These are phyloP conservation scores for Rhynchosporium graminicola DNA, from an alignment of 2,329 filamentous ascomycete species.

Conservation along the genomic window DNA sequence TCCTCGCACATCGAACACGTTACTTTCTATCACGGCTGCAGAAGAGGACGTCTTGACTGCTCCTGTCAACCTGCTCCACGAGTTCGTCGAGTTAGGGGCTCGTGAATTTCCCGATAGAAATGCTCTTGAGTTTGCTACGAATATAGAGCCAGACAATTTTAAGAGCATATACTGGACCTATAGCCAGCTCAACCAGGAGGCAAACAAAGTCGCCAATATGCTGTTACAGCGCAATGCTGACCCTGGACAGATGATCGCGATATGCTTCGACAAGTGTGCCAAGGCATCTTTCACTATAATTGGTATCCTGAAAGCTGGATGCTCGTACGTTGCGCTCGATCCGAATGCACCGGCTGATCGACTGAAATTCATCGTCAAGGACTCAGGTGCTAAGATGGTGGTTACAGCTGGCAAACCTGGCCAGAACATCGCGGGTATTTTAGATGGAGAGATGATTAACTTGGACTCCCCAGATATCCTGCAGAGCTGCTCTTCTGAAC, in stretches of 20 bases:
- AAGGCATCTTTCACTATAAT: constrained; percentile 43
- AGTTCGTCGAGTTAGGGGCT: constrained; percentile 73
- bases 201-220: constrained; percentile 71
- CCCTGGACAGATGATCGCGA: constrained; percentile 51
- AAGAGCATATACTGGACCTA: constrained; percentile 70
- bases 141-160: constrained; percentile 50
- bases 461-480: constrained; percentile 35
- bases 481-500: constrained; percentile 29
- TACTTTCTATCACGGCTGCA: constrained; percentile 69
- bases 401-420: constrained; percentile 56
- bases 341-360: constrained; percentile 42
- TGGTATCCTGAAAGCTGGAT: constrained; percentile 43
- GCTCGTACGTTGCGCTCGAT: constrained; percentile 45
- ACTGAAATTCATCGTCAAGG: constrained; percentile 45
- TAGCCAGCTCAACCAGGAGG: constrained; percentile 65
- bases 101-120: constrained; percentile 54
- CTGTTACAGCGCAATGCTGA: constrained; percentile 52
- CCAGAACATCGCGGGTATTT: constrained; percentile 41
- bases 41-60: constrained; percentile 54
- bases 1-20: constrained; percentile 34
- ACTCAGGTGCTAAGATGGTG: constrained; percentile 67
- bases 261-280: constrained; percentile 44
- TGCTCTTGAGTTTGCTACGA: constrained; percentile 75
- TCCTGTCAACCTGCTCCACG: constrained; percentile 66
- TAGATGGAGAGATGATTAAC: constrained; percentile 29